Percentiles rank a stretch among this genome's conserved stretches.
Conservation (phyloP, 495 filamentous ascomycete genomes). For the Durotheca rogersii region DNA sequence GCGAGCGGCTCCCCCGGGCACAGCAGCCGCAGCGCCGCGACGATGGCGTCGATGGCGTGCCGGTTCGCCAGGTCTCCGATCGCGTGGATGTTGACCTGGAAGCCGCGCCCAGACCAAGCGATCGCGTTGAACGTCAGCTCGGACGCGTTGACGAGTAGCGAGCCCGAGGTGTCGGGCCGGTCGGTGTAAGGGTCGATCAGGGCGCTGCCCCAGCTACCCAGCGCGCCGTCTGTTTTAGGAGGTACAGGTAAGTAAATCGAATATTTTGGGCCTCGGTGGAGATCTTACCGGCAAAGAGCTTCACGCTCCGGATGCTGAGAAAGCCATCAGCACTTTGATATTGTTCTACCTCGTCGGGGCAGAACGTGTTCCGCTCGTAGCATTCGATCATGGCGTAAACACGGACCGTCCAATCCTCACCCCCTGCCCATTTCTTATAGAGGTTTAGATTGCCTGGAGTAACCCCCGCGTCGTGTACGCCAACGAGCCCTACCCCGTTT, state of each 20-base stretch:
- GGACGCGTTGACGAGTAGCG: slow-evolving; percentile 59
- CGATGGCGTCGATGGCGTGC: slow-evolving; percentile 56
- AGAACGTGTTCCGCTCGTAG: slow-evolving; percentile 58
- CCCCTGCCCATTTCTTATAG: slow-evolving; percentile 47
- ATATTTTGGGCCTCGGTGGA: background rate
- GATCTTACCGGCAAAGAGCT: slow-evolving; percentile 59
- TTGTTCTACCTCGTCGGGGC: slow-evolving; percentile 46
- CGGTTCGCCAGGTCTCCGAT: slow-evolving; percentile 66
- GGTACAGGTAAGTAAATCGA: slow-evolving; percentile 15
- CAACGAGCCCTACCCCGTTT: slow-evolving; percentile 61
- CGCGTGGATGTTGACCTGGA: slow-evolving; percentile 63
- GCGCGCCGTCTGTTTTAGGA: slow-evolving; percentile 56
- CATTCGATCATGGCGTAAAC: slow-evolving; percentile 68
- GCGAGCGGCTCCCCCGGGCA: slow-evolving; percentile 45
- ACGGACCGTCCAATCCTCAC: slow-evolving; percentile 54
- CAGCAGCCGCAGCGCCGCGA: slow-evolving; percentile 43
- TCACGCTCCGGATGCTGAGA: slow-evolving; percentile 55
- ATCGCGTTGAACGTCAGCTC: slow-evolving; percentile 49
- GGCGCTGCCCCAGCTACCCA: slow-evolving; percentile 65
- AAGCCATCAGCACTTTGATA: slow-evolving; percentile 43
- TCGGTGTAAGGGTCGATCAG: slow-evolving; percentile 64
- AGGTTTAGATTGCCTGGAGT: slow-evolving; percentile 51
- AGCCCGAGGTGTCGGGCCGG: slow-evolving; percentile 54
- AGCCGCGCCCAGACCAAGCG: slow-evolving; percentile 52
- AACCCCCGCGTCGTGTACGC: slow-evolving; percentile 63